These are phyloP conservation scores for Colletotrichum higginsianum DNA, from an alignment of 2,329 filamentous ascomycete species.

Conservation along the genomic window DNA sequence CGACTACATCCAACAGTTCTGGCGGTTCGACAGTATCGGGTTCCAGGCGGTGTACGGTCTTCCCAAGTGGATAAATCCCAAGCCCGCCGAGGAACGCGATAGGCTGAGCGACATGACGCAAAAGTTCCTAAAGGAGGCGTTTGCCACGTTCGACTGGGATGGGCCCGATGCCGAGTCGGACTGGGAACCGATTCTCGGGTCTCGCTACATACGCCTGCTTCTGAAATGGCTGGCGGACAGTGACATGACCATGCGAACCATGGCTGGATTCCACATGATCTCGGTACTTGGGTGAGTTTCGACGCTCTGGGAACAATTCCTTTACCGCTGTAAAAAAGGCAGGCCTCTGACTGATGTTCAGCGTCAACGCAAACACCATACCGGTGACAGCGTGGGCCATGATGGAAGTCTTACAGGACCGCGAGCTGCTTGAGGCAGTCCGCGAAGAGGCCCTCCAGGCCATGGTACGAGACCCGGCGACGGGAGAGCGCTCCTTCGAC, in stretches of 20 bases:
- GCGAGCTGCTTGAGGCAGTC: constrained; percentile 42
- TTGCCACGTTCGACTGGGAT: constrained; percentile 43
- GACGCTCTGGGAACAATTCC: rapidly evolving
- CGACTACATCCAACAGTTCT: constrained; percentile 46
- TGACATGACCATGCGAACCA: constrained; percentile 40
- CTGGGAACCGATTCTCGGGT: constrained; percentile 51
- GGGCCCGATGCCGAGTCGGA: constrained; percentile 35
- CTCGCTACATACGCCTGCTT: constrained; percentile 43
- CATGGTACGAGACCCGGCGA: constrained; percentile 29
- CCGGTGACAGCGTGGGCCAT: constrained; percentile 49
- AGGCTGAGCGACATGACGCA: constrained; percentile 32
- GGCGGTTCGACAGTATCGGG: constrained; percentile 46
- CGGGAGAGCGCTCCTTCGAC: constrained; percentile 42
- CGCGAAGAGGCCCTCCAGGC: constrained; percentile 45
- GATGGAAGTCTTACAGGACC: constrained; percentile 48
- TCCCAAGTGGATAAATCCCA: constrained; percentile 45
- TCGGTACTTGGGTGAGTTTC: constrained; percentile 24
- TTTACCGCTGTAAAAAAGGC: too few species aligned
- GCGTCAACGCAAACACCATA: constrained; percentile 49
- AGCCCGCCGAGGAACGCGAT: constrained; percentile 42
- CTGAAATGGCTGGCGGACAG: constrained; percentile 43
- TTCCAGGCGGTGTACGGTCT: constrained; percentile 45
- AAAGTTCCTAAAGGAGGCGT: constrained; percentile 38
- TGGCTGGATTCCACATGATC: constrained; percentile 35
- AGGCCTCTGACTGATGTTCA: neutral